Evolutionary conservation across 345 rosid species (phyloP).

Genomic region (Trapa bicornis): DNA sequence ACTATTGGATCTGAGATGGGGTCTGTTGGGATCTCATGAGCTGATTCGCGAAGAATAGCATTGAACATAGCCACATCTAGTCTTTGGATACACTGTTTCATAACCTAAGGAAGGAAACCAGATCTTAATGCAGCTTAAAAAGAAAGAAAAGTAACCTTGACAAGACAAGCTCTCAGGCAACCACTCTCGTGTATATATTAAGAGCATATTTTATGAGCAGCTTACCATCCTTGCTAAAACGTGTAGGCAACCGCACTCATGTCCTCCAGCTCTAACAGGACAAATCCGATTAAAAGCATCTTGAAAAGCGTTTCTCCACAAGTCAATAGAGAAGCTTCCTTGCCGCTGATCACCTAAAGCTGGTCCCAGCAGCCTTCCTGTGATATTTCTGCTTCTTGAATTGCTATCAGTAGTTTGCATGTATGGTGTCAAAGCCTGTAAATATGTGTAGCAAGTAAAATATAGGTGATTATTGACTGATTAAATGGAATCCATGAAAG

Average conservation of each 20-base stretch:
- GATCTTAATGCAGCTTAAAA: too few species aligned
- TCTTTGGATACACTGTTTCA: conserved; percentile 71
- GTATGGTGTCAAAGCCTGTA: conserved; percentile 64
- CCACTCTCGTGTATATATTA: too few species aligned
- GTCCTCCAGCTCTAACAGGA: conserved; percentile 79
- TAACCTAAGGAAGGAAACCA: conserved; percentile 40
- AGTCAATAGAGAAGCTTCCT: conserved; percentile 56
- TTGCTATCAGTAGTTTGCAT: conserved; percentile 56
- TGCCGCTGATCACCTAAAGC: conserved; percentile 70
- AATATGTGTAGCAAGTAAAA: conserved; percentile 39
- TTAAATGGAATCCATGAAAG: not conserved
- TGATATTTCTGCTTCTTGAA: conserved; percentile 25
- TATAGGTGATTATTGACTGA: too few species aligned
- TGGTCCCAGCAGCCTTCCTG: conserved; percentile 56
- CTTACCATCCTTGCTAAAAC: conserved; percentile 61
- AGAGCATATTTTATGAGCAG: not conserved
- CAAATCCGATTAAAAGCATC: conserved; percentile 72
- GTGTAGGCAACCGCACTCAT: conserved; percentile 90
- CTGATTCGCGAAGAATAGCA: conserved; percentile 89
- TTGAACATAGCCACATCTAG: conserved; percentile 96
- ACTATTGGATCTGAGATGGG: conserved; percentile 88
- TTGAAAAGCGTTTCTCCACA: conserved; percentile 76
- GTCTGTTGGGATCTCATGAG: conserved; percentile 86
- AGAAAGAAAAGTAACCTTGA: too few species aligned
- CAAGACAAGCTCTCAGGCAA: too few species aligned